Evolutionary conservation across 192 early-diverging fungal genomes (phyloP), one percentile per base, ranked within the genome.

Genomic region (Podila clonocystis): DNA sequence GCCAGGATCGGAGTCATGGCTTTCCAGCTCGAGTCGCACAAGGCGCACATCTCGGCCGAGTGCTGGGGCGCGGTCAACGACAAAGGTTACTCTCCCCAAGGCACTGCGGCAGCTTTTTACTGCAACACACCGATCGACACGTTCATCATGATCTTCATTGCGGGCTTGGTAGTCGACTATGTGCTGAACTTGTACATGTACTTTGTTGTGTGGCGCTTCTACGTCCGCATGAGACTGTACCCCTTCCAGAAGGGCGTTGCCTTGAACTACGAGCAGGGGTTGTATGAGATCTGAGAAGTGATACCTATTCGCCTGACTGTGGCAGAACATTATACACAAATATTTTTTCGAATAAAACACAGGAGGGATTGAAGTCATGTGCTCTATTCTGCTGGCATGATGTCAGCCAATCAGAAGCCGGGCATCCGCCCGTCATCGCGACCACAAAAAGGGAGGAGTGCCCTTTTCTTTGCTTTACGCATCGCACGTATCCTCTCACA

Each of bases 121-220:
- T 80, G 77, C 67, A 73, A 73, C 52, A 80, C 77, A 0, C 70
- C 70, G 9, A 80, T 80, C 57, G 48, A 68, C 28, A 57, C 70
- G 45, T 80, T 80, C 49, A 65, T 80, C 62, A 50, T 63, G 70
- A 28, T 80, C 26, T 80, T 80, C 49, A 80, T 80, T 59, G 52
- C 24, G 13, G 77, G 77, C 1, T 45, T 80, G 38, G 70, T 80
- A 8, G 48, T 80, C n/a, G 77, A 80, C 67, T 80, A 48, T 69
- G 57, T 73, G 9, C 19, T 80, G 31, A 80, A 80, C 62, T 45
- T 80, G 66, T 80, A 80, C 62, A 57, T 80, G 70, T 80, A 80
- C 77, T 80, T 80, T 73, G 77, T 80, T 15, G 67, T 69, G 4
- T 80, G 77, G 77, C 70, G 77, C 31, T 80, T 65, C 62, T 80